Percentiles rank a stretch among this genome's conserved stretches.
Evolutionary conservation across 2,329 filamentous ascomycete genomes (phyloP).

Genomic region (Nemania serpens): DNA sequence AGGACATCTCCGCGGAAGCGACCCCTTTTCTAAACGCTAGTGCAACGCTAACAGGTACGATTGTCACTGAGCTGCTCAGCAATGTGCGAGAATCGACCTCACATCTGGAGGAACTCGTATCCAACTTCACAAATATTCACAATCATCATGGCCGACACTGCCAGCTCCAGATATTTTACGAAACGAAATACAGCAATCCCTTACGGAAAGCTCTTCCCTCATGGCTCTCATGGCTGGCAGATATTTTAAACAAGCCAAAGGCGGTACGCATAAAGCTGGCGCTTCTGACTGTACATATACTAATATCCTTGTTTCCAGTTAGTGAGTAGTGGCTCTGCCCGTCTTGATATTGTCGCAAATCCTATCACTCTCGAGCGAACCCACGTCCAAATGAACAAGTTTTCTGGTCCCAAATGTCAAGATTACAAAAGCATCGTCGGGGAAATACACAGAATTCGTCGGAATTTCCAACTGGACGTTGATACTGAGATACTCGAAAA

Average conservation of each 20-base stretch:
- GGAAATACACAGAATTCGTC: not conserved
- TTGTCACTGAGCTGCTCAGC: not conserved
- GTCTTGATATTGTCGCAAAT: not conserved
- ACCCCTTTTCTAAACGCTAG: not conserved
- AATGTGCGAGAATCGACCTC: not conserved
- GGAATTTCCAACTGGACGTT: not conserved
- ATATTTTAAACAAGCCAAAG: not conserved
- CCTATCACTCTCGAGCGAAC: not conserved
- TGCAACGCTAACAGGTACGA: not conserved
- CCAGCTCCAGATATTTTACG: not conserved
- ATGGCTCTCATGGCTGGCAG: not conserved
- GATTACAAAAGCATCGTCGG: not conserved
- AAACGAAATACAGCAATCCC: not conserved
- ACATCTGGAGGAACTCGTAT: not conserved
- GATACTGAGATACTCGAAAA: not conserved
- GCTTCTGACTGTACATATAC: not conserved
- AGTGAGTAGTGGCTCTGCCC: not conserved
- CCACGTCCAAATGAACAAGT: slow-evolving; percentile 8
- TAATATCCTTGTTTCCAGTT: slow-evolving; percentile 3
- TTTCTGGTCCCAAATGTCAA: not conserved
- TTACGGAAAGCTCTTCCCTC: not conserved
- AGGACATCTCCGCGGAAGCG: not conserved
- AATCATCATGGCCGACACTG: not conserved
- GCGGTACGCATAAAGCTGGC: not conserved
- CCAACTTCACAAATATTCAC: not conserved